Evolutionary conservation across 2,329 filamentous ascomycete genomes (phyloP), one percentile per base, ranked within the genome.

Genomic region (Arthrobotrys entomopaga): DNA sequence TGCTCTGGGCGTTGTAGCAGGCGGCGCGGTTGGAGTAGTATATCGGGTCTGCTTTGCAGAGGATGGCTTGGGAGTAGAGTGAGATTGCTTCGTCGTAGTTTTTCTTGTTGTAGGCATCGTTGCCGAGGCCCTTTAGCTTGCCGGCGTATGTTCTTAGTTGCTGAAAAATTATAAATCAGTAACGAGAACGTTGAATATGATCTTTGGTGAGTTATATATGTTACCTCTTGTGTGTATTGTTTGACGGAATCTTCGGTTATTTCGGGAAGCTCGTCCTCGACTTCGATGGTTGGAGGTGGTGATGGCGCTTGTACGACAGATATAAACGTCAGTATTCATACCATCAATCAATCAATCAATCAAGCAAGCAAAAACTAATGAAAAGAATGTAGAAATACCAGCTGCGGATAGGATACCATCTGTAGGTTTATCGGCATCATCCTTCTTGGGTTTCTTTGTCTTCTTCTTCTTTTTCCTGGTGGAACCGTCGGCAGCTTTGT

Each of bases 11-110:
- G 81, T 97, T 98, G 85, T 93, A 96, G 86, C 95, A 99, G 64
- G 95, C 95, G 69, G 95, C 95, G 79, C 95, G 91, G 86, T 99
- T 99, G 77, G 95, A 98, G 87, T 96, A 99, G 86, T 95, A 99
- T 81, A 99, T 93, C 34, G 95, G 93, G 80, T 99, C 95, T 69
- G 93, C 90, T 84, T 95, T 96, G 90, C 95, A 98, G 59, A 98
- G 85, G 79, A 99, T 96, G 58, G 95, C 95, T 84, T 96, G 92
- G 78, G 91, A 91, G 84, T 99, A 99, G 40, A 99, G 88, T 3
- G 93, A 91, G 81, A 99, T 99, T 78, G 95, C 95, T 79, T 88
- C 89, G 83, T 92, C 90, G 84, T 97, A 97, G 80, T 96, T 91
- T 84, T 97, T 98, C 78, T 89, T 89, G 75, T 92, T 93, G 80